Percentiles rank a stretch among this genome's conserved stretches.
Evolutionary conservation across 352 stramenopile genomes (phyloP).

Genomic region (Phytophthora vignae): DNA sequence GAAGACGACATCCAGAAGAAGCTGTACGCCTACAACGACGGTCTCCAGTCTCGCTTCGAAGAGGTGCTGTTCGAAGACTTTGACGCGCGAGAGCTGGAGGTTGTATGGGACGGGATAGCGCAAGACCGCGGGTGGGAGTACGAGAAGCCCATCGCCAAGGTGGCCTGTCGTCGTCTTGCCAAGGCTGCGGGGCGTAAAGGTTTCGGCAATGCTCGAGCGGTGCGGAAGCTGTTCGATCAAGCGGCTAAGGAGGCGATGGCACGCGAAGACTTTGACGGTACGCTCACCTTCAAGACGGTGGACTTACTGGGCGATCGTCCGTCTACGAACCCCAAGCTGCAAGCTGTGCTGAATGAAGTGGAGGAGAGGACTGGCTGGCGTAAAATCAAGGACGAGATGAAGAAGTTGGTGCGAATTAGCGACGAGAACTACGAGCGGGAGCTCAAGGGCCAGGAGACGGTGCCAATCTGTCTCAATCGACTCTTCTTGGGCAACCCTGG

Average conservation of each 20-base stretch:
- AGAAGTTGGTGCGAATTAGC: slow-evolving; percentile 78
- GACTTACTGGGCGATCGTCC: slow-evolving; percentile 87
- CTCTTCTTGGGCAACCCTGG: slow-evolving; percentile 93
- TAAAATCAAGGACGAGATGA: slow-evolving; percentile 80
- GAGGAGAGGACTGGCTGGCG: slow-evolving; percentile 81
- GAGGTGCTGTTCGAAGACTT: slow-evolving; percentile 93
- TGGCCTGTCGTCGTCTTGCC: slow-evolving; percentile 71
- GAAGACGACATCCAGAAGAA: slow-evolving; percentile 94
- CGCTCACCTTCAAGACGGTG: slow-evolving; percentile 59
- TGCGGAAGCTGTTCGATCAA: slow-evolving; percentile 82
- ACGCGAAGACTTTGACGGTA: slow-evolving; percentile 68
- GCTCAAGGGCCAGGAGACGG: slow-evolving; percentile 64
- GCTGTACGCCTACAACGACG: slow-evolving; percentile 92
- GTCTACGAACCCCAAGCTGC: slow-evolving; percentile 77
- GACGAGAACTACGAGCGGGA: slow-evolving; percentile 88
- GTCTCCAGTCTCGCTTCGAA: slow-evolving; percentile 86
- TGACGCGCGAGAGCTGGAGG: slow-evolving; percentile 83
- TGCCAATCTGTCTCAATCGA: slow-evolving; percentile 83
- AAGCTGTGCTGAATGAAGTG: slow-evolving; percentile 60
- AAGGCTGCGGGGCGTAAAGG: slow-evolving; percentile 76
- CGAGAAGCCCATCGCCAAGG: slow-evolving; percentile 55
- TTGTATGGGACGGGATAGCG: slow-evolving; percentile 72
- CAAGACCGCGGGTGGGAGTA: slow-evolving; percentile 59
- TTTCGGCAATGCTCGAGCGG: slow-evolving; percentile 88
- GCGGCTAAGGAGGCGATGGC: slow-evolving; percentile 68